Percentiles rank a stretch among this genome's conserved stretches.
Conservation (phyloP, 495 filamentous ascomycete genomes). For the Amphirosellinia nigrospora region DNA sequence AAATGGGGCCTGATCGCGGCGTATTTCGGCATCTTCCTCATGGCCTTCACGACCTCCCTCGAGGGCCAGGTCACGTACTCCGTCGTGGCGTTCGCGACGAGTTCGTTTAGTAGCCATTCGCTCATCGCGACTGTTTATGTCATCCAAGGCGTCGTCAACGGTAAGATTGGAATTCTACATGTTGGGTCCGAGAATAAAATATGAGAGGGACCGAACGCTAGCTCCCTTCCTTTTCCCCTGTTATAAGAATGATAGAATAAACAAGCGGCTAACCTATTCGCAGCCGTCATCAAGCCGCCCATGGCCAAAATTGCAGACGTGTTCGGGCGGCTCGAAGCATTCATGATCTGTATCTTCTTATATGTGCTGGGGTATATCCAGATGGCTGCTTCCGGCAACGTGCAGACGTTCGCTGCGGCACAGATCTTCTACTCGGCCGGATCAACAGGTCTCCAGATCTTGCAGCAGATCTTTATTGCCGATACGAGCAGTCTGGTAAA, state of each 20-base stretch:
- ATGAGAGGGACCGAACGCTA: background rate
- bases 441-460: constrained; percentile 60
- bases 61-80: constrained; percentile 54
- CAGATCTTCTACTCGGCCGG: constrained; percentile 56
- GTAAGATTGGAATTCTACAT: constrained; percentile 28
- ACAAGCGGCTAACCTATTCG: constrained; percentile 1
- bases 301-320: constrained; percentile 53
- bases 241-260: background rate
- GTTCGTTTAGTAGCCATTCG: constrained; percentile 64
- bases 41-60: constrained; percentile 54
- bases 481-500: constrained; percentile 69
- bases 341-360: constrained; percentile 42
- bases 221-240: background rate
- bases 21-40: constrained; percentile 52
- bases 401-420: constrained; percentile 52
- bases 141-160: constrained; percentile 57
- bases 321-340: constrained; percentile 50
- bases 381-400: constrained; percentile 46
- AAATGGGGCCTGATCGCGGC: constrained; percentile 51
- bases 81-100: constrained; percentile 54
- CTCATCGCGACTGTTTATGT: constrained; percentile 63
- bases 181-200: background rate
- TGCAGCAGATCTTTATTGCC: constrained; percentile 67
- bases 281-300: constrained; percentile 50
- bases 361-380: constrained; percentile 48